Conservation (phyloP, 345 rosid genomes). For the Eucalyptus brandiana region DNA sequence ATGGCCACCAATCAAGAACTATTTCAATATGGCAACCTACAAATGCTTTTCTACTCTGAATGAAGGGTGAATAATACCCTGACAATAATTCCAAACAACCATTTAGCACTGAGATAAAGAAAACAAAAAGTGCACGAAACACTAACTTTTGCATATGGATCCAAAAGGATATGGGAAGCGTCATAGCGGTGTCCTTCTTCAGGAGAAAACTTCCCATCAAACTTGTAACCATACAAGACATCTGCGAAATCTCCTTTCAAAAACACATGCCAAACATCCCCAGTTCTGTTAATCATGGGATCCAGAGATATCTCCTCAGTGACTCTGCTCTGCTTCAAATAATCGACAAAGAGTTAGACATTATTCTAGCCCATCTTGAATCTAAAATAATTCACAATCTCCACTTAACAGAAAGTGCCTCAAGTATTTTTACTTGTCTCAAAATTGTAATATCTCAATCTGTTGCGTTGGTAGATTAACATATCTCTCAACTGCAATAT, state of each 20-base stretch:
- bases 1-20: neutral
- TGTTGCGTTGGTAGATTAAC: neutral
- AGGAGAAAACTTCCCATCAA: constrained; percentile 66
- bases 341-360: neutral
- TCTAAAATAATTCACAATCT: neutral
- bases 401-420: neutral
- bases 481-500: neutral
- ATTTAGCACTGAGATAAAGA: neutral
- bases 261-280: constrained; percentile 82
- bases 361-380: neutral
- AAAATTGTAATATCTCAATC: neutral
- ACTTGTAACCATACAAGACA: constrained; percentile 69
- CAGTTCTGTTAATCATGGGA: constrained; percentile 56
- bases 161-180: constrained; percentile 50
- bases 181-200: constrained; percentile 62
- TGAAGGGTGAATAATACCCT: neutral
- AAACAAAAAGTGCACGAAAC: neutral
- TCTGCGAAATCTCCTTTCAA: constrained; percentile 62
- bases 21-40: neutral
- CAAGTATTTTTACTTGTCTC: neutral
- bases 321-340: constrained; percentile 47
- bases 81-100: neutral
- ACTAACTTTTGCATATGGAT: constrained; percentile 88
- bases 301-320: constrained; percentile 65
- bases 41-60: neutral